phyloP scores from a whole-genome alignment of 805 yeast species.

The Metschnikowia shivogae region DNA sequence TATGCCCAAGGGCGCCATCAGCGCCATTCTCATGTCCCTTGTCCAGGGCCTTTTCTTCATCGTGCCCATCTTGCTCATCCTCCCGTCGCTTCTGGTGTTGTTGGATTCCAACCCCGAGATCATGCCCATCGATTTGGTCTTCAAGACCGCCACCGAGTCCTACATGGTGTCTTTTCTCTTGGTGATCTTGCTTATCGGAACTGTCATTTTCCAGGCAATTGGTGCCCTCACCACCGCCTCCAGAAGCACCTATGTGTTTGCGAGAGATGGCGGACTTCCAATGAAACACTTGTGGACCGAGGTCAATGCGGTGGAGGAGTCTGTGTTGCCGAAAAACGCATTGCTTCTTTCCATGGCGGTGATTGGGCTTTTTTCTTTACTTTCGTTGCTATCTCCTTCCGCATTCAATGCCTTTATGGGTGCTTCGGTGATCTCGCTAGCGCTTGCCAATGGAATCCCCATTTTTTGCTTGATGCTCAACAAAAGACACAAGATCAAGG shows the following conservation, averaged over 20 bases:
- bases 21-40: slow-evolving; percentile 60
- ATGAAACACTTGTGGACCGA: slow-evolving; percentile 58
- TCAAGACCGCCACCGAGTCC: slow-evolving; percentile 66
- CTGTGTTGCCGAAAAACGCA: slow-evolving; percentile 68
- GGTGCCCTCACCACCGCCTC: slow-evolving; percentile 81
- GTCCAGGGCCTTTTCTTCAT: slow-evolving; percentile 70
- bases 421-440: slow-evolving; percentile 69
- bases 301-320: slow-evolving; percentile 54
- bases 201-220: slow-evolving; percentile 70
- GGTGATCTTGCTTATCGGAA: slow-evolving; percentile 62
- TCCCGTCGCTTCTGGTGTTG: slow-evolving; percentile 59
- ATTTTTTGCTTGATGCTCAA: slow-evolving; percentile 58
- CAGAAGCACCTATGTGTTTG: slow-evolving; percentile 75
- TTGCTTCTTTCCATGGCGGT: slow-evolving; percentile 60
- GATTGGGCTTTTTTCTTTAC: slow-evolving; percentile 54
- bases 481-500: slow-evolving; percentile 56
- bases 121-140: slow-evolving; percentile 75
- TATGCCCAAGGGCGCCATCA: slow-evolving; percentile 69
- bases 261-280: slow-evolving; percentile 80
- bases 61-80: slow-evolving; percentile 63
- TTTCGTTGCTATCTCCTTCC: slow-evolving; percentile 65
- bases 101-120: slow-evolving; percentile 59
- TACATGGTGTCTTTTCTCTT: slow-evolving; percentile 64
- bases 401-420: slow-evolving; percentile 85
- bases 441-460: slow-evolving; percentile 76